These are phyloP conservation scores for Macrolepiota albuminosa DNA, from an alignment of 768 basidiomycete species.

Conservation along the genomic window DNA sequence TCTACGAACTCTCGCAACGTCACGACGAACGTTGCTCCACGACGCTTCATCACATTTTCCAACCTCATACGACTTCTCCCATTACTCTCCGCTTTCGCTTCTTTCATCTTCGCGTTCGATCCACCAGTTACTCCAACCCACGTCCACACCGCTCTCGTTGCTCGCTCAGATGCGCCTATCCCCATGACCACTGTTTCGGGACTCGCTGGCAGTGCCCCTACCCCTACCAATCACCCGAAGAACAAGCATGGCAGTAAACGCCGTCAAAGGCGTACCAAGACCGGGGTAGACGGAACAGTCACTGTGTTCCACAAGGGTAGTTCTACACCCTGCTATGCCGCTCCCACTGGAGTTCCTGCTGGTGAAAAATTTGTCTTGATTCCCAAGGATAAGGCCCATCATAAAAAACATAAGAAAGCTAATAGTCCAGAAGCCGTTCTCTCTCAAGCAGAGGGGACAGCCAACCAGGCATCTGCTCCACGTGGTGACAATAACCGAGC, in stretches of 20 bases:
- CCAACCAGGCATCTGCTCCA: not conserved
- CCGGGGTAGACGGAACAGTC: not conserved
- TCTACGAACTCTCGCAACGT: too few relatives aligned
- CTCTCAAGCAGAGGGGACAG: not conserved
- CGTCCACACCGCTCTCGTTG: not conserved
- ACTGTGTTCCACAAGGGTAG: too few relatives aligned
- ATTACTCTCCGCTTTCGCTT: too few relatives aligned
- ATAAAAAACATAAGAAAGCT: not conserved
- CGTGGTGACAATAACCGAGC: not conserved
- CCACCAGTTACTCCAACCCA: too few relatives aligned
- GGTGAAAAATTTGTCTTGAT: not conserved
- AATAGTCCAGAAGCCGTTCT: not conserved
- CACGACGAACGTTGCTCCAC: too few relatives aligned
- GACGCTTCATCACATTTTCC: too few relatives aligned
- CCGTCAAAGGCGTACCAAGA: not conserved
- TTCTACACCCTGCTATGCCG: too few relatives aligned
- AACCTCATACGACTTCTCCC: too few relatives aligned
- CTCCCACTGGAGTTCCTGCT: not conserved
- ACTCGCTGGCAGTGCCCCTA: not conserved
- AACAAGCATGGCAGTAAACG: not conserved
- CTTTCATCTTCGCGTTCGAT: too few relatives aligned
- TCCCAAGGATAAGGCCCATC: not conserved
- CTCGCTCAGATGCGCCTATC: not conserved
- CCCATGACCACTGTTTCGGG: not conserved
- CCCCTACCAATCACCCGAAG: not conserved